These are phyloP conservation scores for Aureobasidium vineae DNA, from an alignment of 2,329 filamentous ascomycete genomes.

Conservation along the genomic window DNA sequence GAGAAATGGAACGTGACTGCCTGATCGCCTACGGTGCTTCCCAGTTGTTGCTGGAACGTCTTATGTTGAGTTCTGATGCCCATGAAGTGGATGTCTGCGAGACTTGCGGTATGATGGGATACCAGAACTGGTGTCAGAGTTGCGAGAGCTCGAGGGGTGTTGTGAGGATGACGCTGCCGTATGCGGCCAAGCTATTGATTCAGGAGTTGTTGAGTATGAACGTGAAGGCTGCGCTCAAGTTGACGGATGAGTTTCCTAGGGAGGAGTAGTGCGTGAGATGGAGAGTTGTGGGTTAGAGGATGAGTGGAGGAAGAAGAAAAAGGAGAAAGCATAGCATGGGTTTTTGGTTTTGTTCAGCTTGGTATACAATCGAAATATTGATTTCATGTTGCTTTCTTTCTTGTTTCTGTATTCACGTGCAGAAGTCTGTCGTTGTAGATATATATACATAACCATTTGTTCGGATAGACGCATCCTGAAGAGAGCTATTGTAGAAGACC, in stretches of 20 bases:
- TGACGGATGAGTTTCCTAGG: slow-evolving; percentile 87
- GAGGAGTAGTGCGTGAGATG: slow-evolving; percentile 25
- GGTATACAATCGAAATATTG: background rate
- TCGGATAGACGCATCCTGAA: no score
- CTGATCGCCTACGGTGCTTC: slow-evolving; percentile 94
- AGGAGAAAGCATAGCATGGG: background rate
- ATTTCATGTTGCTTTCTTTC: no score
- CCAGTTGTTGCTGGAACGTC: slow-evolving; percentile 83
- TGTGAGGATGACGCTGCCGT: slow-evolving; percentile 92
- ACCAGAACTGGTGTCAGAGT: slow-evolving; percentile 89
- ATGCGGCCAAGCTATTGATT: slow-evolving; percentile 92
- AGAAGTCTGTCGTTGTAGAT: no score
- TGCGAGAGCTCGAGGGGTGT: slow-evolving; percentile 84
- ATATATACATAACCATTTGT: no score
- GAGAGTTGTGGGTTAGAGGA: background rate
- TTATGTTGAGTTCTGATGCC: slow-evolving; percentile 93
- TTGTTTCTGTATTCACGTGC: no score
- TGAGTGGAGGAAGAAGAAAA: background rate
- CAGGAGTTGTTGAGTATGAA: slow-evolving; percentile 99
- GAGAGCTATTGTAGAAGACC: no score
- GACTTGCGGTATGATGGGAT: slow-evolving; percentile 90
- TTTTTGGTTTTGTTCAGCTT: background rate
- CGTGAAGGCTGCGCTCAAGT: slow-evolving; percentile 84
- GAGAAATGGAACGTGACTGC: slow-evolving; percentile 99
- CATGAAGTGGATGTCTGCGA: slow-evolving; percentile 93